Conservation (phyloP, 345 rosid species). For the Eucalyptus globulus region DNA sequence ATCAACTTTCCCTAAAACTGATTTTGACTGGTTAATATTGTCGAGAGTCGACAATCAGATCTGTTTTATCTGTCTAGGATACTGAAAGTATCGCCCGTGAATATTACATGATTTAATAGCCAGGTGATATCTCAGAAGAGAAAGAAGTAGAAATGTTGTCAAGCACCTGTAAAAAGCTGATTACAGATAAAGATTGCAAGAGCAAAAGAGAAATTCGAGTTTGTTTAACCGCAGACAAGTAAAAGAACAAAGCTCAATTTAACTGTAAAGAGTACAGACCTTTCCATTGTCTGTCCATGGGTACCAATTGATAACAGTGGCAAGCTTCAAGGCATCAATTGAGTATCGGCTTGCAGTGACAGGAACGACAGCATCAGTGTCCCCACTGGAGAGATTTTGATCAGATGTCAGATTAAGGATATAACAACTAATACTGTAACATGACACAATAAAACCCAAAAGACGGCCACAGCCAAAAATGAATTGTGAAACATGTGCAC, state of each 20-base stretch:
- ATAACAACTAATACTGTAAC: not conserved
- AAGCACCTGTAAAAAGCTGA: not conserved
- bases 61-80: not conserved
- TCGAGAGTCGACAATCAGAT: not conserved
- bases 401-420: not conserved
- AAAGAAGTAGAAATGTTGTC: not conserved
- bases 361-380: slow-evolving; percentile 82
- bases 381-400: slow-evolving; percentile 54
- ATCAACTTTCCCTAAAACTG: not conserved
- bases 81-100: not conserved
- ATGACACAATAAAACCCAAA: not conserved
- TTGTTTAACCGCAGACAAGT: not conserved
- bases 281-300: slow-evolving; percentile 68
- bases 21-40: not conserved
- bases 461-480: not conserved
- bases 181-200: not conserved
- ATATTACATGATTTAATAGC: not conserved
- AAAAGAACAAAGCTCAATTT: not conserved
- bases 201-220: not conserved
- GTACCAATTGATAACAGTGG: slow-evolving; percentile 62
- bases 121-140: not conserved
- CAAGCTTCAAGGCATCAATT: slow-evolving; percentile 64
- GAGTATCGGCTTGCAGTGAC: slow-evolving; percentile 88
- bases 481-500: not conserved
- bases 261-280: slow-evolving; percentile 10